Conservation (phyloP, 441 rosid genomes). For the Jatropha podagrica region DNA sequence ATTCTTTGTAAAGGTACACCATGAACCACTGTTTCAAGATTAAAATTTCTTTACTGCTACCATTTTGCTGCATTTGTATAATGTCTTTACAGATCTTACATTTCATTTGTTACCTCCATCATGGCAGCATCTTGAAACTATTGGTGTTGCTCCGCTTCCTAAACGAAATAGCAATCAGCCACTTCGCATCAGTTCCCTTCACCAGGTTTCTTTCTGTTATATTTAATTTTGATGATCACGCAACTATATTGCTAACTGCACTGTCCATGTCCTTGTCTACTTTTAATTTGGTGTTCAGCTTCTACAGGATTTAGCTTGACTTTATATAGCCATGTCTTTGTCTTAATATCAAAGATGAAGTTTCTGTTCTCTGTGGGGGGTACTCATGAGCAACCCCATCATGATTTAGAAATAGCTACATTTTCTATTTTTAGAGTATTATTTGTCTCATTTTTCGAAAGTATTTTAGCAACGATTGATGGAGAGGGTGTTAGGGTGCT, state of each 20-base stretch:
- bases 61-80: conserved; percentile 8
- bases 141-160: conserved; percentile 87
- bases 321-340: neutral
- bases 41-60: conserved; percentile 14
- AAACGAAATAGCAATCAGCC: conserved; percentile 84
- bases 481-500: too few species aligned
- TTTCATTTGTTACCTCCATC: conserved; percentile 12
- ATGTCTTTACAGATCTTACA: conserved; percentile 9
- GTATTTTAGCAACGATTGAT: neutral
- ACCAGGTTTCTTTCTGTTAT: conserved; percentile 61
- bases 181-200: conserved; percentile 93
- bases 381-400: neutral
- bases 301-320: neutral
- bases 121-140: conserved; percentile 78
- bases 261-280: neutral
- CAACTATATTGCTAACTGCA: conserved; percentile 1
- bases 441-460: neutral
- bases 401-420: neutral
- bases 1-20: conserved; percentile 72
- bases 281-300: conserved; percentile 3
- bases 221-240: conserved; percentile 8
- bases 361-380: neutral
- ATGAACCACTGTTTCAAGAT: conserved; percentile 8
- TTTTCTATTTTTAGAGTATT: neutral
- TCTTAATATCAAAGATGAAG: neutral